phyloP scores from a whole-genome alignment of 345 rosid species.

The Hypericum perforatum region DNA sequence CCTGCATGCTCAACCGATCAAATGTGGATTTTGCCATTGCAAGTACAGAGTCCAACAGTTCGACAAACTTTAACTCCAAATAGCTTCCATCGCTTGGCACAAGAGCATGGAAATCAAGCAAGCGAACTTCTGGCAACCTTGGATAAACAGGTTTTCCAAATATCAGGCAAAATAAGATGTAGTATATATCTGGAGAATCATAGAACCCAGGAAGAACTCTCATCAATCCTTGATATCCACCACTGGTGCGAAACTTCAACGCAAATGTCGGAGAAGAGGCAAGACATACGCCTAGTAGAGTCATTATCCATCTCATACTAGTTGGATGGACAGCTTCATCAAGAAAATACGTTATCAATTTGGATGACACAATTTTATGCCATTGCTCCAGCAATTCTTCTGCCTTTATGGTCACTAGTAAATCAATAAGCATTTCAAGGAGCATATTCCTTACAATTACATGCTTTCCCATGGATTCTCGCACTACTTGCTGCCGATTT shows the following conservation, averaged over 20 bases:
- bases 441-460: slow-evolving; percentile 98
- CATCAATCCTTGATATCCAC: slow-evolving; percentile 86
- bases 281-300: slow-evolving; percentile 92
- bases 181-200: slow-evolving; percentile 98
- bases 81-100: slow-evolving; percentile 79
- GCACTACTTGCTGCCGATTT: slow-evolving; percentile 52
- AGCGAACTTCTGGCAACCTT: slow-evolving; percentile 93
- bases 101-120: slow-evolving; percentile 98
- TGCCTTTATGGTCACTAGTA: slow-evolving; percentile 89
- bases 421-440: slow-evolving; percentile 97
- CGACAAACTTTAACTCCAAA: slow-evolving; percentile 80
- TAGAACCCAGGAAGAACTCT: slow-evolving; percentile 88
- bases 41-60: slow-evolving; percentile 81
- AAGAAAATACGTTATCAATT: slow-evolving; percentile 86
- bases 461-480: slow-evolving; percentile 95
- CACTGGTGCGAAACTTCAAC: slow-evolving; percentile 84
- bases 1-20: slow-evolving; percentile 78
- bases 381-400: slow-evolving; percentile 96
- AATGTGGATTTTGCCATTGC: slow-evolving; percentile 94
- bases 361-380: slow-evolving; percentile 98
- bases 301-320: slow-evolving; percentile 99
- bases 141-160: slow-evolving; percentile 97
- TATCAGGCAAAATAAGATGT: slow-evolving; percentile 84
- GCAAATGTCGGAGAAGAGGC: slow-evolving; percentile 91
- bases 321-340: slow-evolving; percentile 99